Conservation (phyloP, 2,329 filamentous ascomycete genomes). For the Purpureocillium lavendulum region DNA sequence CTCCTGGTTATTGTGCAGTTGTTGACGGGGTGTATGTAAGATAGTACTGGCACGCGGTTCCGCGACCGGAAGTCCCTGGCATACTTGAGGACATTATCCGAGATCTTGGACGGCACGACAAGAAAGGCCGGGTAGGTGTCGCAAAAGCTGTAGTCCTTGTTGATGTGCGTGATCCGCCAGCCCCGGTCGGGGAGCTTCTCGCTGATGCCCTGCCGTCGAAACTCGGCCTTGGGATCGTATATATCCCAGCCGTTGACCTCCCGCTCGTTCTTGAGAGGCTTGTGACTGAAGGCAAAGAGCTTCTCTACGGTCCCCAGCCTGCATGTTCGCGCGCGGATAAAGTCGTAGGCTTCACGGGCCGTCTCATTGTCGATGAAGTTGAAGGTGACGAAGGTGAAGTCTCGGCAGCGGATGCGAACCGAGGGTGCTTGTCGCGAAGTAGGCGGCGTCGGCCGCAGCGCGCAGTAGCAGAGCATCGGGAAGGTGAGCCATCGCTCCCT, state of each 20-base stretch:
- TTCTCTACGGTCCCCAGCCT: slow-evolving; percentile 77
- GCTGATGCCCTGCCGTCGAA: slow-evolving; percentile 77
- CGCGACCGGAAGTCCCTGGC: slow-evolving; percentile 83
- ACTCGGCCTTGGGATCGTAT: slow-evolving; percentile 82
- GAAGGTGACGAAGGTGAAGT: slow-evolving; percentile 91
- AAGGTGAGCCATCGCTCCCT: slow-evolving; percentile 89
- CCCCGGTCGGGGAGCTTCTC: slow-evolving; percentile 68
- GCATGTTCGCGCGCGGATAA: slow-evolving; percentile 72
- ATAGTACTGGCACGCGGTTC: slow-evolving; percentile 77
- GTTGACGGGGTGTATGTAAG: slow-evolving; percentile 93
- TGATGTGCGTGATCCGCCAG: slow-evolving; percentile 88
- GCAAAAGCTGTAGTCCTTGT: slow-evolving; percentile 82
- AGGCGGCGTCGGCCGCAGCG: slow-evolving; percentile 64
- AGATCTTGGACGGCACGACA: slow-evolving; percentile 79
- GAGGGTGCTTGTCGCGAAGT: slow-evolving; percentile 65
- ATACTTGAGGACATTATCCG: slow-evolving; percentile 95
- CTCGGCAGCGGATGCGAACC: slow-evolving; percentile 80
- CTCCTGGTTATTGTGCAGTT: slow-evolving; percentile 95
- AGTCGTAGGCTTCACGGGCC: slow-evolving; percentile 81
- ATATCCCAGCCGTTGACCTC: slow-evolving; percentile 72
- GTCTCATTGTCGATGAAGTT: slow-evolving; percentile 68
- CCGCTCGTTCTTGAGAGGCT: slow-evolving; percentile 64
- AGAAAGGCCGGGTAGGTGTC: slow-evolving; percentile 84
- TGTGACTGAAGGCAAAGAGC: slow-evolving; percentile 83
- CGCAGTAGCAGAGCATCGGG: slow-evolving; percentile 79